Percentiles rank a stretch among this genome's conserved stretches.
Conservation (phyloP, 352 stramenopile species). For the Phytophthora pluvialis region DNA sequence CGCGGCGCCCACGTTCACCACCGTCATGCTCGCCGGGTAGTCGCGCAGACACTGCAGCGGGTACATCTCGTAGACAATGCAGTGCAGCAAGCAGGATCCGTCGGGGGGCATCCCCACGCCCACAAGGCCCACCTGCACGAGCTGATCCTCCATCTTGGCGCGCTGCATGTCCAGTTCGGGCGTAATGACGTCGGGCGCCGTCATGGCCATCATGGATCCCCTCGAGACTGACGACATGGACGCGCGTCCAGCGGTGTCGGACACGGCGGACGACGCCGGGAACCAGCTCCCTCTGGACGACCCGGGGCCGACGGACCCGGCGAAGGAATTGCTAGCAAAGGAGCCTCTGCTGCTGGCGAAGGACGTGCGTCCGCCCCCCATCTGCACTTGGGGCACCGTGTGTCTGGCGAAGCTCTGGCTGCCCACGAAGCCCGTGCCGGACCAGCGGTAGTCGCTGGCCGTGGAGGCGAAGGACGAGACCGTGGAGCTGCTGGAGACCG, state of each 20-base stretch:
- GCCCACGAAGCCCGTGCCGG: slow-evolving; percentile 78
- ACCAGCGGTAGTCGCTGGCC: slow-evolving; percentile 79
- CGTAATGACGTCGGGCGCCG: slow-evolving; percentile 69
- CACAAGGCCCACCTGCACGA: slow-evolving; percentile 64
- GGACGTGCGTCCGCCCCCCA: slow-evolving; percentile 8
- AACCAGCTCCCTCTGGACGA: slow-evolving; percentile 69
- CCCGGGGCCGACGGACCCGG: slow-evolving; percentile 18
- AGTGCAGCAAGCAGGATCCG: slow-evolving; percentile 84
- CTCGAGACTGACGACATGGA: slow-evolving; percentile 43
- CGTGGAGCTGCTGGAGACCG: slow-evolving; percentile 69
- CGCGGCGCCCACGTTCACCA: slow-evolving; percentile 82
- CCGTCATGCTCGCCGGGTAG: slow-evolving; percentile 74
- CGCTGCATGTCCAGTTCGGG: slow-evolving; percentile 78
- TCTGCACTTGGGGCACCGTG: slow-evolving; percentile 29
- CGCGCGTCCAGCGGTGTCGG: slow-evolving; percentile 27
- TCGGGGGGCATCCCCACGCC: slow-evolving; percentile 85
- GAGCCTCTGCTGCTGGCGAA: slow-evolving; percentile 37
- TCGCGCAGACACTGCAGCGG: slow-evolving; percentile 76
- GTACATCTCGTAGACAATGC: slow-evolving; percentile 88
- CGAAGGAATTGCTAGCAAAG: slow-evolving; percentile 39
- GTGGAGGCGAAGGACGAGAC: slow-evolving; percentile 64
- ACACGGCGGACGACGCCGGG: slow-evolving; percentile 41
- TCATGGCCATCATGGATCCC: slow-evolving; percentile 67
- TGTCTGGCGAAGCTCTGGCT: slow-evolving; percentile 66
- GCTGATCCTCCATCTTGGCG: slow-evolving; percentile 78